These are phyloP conservation scores for Apophysomyces variabilis DNA, from an alignment of 371 early-diverging fungal genomes.

Conservation along the genomic window DNA sequence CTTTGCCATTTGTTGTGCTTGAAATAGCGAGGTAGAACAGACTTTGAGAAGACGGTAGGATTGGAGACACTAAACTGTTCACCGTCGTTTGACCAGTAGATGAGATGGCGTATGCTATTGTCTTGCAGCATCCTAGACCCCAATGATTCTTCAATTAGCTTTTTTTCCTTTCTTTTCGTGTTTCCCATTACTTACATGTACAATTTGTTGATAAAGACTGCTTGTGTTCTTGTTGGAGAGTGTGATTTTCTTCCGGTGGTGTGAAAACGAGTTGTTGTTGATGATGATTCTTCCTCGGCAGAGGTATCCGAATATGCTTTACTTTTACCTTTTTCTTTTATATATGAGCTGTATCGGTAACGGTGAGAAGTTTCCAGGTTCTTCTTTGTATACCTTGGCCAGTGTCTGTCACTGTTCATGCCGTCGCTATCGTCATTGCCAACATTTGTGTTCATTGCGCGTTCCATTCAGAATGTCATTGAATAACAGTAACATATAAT, in stretches of 20 bases:
- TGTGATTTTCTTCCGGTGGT: neutral
- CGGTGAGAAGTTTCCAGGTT: conserved; percentile 1
- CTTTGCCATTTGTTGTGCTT: conserved; percentile 88
- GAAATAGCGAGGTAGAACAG: conserved; percentile 76
- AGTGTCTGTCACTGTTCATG: neutral
- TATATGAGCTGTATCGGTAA: neutral
- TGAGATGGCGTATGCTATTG: conserved; percentile 55
- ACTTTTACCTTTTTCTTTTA: conserved; percentile 1
- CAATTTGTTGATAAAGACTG: conserved; percentile 74
- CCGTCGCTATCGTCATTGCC: neutral
- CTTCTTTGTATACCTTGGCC: neutral
- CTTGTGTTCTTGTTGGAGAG: conserved; percentile 50
- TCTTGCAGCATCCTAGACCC: conserved; percentile 62
- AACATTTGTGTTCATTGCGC: neutral
- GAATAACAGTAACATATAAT: neutral
- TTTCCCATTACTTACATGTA: conserved; percentile 53
- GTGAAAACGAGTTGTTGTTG: neutral
- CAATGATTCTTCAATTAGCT: neutral
- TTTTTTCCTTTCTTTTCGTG: neutral
- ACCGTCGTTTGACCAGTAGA: conserved; percentile 67
- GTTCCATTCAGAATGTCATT: neutral
- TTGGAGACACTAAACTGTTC: conserved; percentile 68
- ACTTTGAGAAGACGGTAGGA: conserved; percentile 59
- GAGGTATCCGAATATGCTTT: neutral
- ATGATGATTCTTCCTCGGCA: neutral